Conservation (phyloP, 2,329 filamentous ascomycete species). For the Xylariaceae sp. region DNA sequence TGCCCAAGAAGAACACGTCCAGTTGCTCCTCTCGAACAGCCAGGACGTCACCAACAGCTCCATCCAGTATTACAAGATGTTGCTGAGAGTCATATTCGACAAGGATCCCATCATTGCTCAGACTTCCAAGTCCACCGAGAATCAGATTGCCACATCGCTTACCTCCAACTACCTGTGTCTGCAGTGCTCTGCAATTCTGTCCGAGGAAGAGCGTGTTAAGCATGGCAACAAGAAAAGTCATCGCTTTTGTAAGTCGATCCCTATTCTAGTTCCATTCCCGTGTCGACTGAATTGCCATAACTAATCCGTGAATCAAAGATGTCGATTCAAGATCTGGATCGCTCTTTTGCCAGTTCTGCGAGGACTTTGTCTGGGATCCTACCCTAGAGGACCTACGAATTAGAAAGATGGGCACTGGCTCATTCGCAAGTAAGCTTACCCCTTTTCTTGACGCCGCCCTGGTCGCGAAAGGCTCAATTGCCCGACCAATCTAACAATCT, state of each 20-base stretch:
- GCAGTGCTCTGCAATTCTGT: constrained; percentile 66
- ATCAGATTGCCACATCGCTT: constrained; percentile 53
- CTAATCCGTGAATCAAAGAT: constrained; percentile 41
- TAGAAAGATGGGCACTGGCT: constrained; percentile 62
- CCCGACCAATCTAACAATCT: no score
- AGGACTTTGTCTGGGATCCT: constrained; percentile 78
- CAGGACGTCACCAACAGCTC: constrained; percentile 63
- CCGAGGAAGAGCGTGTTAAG: constrained; percentile 58
- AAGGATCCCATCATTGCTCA: constrained; percentile 59
- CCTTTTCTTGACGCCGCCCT: background rate
- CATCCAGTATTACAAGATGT: constrained; percentile 65
- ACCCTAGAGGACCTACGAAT: constrained; percentile 70
- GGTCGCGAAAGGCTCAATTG: background rate
- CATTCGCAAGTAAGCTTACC: constrained; percentile 52
- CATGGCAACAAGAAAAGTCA: constrained; percentile 67
- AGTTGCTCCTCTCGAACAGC: constrained; percentile 57
- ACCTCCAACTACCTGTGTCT: constrained; percentile 67
- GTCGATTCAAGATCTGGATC: constrained; percentile 72
- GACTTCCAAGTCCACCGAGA: constrained; percentile 56
- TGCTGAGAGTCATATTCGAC: constrained; percentile 67
- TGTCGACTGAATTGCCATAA: constrained; percentile 1
- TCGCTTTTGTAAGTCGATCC: constrained; percentile 56
- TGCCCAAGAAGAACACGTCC: constrained; percentile 58
- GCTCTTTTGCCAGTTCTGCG: constrained; percentile 75
- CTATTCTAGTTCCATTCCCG: constrained; percentile 29